Percentiles rank a stretch among this genome's conserved stretches.
Conservation (phyloP, 352 stramenopile genomes). For the Phytophthora ramorum region DNA sequence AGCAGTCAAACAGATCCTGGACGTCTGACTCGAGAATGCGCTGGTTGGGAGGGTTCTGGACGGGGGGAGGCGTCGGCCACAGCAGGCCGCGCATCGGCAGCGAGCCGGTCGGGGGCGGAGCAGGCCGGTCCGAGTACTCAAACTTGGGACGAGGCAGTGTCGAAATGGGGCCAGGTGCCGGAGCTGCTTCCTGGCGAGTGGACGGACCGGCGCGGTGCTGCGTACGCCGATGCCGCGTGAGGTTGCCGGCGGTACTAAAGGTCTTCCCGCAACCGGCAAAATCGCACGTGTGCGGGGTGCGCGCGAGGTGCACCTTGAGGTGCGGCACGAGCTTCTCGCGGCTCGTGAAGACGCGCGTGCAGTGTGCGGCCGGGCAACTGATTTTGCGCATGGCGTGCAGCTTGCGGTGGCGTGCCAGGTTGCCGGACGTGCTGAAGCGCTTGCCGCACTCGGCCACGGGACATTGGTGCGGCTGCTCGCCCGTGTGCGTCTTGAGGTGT, state of each 20-base stretch:
- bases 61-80: conserved; percentile 31
- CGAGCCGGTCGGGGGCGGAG: conserved; percentile 28
- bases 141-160: conserved; percentile 38
- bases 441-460: conserved; percentile 63
- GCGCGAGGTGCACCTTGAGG: conserved; percentile 56
- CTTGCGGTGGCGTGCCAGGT: conserved; percentile 60
- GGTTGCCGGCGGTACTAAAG: conserved; percentile 69
- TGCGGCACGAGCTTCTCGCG: conserved; percentile 59
- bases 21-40: conserved; percentile 51
- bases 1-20: conserved; percentile 52
- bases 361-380: conserved; percentile 51
- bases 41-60: conserved; percentile 31
- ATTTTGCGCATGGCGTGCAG: conserved; percentile 54
- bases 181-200: conserved; percentile 5
- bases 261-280: conserved; percentile 62
- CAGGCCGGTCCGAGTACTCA: conserved; percentile 29
- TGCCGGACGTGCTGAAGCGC: conserved; percentile 68
- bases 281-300: conserved; percentile 60
- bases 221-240: conserved; percentile 67
- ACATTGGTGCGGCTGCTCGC: conserved; percentile 77
- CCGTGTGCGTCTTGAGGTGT: conserved; percentile 87
- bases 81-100: conserved; percentile 46
- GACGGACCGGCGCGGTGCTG: conserved; percentile 50
- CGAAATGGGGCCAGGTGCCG: conserved; percentile 6
- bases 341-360: conserved; percentile 53